phyloP scores from a whole-genome alignment of 2,329 filamentous ascomycete genomes.

The Thielaviopsis musarum region DNA sequence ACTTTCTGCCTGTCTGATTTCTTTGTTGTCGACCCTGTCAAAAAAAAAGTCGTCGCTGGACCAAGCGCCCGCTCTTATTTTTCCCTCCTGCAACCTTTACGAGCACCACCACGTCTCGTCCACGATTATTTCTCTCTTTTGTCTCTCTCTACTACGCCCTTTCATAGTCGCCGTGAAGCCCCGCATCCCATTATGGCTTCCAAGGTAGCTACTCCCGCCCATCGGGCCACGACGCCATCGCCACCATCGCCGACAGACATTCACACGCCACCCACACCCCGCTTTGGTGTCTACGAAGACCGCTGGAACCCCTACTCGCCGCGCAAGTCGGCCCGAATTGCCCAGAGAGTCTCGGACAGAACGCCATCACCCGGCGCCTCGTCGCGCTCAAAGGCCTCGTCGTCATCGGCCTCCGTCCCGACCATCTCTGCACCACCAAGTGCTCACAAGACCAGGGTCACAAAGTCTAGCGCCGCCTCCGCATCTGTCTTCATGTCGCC shows the following conservation, averaged over 20 bases:
- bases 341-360: conserved; percentile 33
- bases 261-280: conserved; percentile 50
- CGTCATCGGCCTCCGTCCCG: conserved; percentile 13
- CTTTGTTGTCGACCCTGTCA: background rate
- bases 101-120: background rate
- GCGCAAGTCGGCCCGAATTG: conserved; percentile 50
- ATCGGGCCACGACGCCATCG: conserved; percentile 42
- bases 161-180: background rate
- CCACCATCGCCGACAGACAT: conserved; percentile 26
- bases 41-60: background rate
- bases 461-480: conserved; percentile 1
- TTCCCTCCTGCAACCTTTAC: background rate
- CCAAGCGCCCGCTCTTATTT: background rate
- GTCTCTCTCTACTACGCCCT: background rate
- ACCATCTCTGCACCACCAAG: conserved; percentile 9
- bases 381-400: conserved; percentile 15
- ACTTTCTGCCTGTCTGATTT: conserved; percentile 3
- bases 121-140: background rate
- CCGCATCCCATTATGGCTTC: conserved; percentile 20
- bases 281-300: conserved; percentile 36
- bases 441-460: conserved; percentile 8
- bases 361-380: conserved; percentile 35
- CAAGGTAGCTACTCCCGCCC: conserved; percentile 13
- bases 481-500: conserved; percentile 16
- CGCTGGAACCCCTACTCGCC: conserved; percentile 57